Evolutionary conservation across 108 stramenopile genomes (phyloP).

Genomic region (Mayamaea pseudoterrestris): DNA sequence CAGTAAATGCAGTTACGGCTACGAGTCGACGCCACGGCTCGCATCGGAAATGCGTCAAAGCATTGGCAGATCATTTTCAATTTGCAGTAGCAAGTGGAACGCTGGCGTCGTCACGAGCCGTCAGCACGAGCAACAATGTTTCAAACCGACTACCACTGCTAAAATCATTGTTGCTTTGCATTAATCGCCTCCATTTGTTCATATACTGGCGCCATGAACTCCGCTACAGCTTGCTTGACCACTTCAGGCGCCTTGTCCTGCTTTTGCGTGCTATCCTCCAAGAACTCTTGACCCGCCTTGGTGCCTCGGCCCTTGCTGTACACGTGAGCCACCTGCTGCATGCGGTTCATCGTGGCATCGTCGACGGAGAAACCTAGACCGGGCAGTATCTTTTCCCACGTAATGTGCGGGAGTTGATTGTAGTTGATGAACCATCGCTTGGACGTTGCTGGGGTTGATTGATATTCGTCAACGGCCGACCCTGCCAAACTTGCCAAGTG

Average conservation of each 20-base stretch:
- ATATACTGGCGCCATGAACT: constrained; percentile 25
- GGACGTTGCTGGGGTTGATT: constrained; percentile 1
- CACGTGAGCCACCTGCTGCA: constrained; percentile 31
- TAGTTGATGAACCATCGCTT: constrained; percentile 57
- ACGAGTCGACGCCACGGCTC: no score
- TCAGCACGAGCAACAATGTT: no score
- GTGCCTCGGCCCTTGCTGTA: constrained; percentile 51
- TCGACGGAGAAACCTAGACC: constrained; percentile 9
- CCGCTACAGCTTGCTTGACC: constrained; percentile 38
- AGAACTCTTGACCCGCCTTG: constrained; percentile 18
- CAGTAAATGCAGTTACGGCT: no score
- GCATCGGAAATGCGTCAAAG: no score
- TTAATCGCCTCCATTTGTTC: constrained; percentile 16
- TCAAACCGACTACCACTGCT: no score
- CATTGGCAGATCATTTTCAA: no score
- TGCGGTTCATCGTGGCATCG: constrained; percentile 22
- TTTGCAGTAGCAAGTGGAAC: no score
- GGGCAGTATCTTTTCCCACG: constrained; percentile 47
- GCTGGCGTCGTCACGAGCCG: no score
- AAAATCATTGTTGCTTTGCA: no score
- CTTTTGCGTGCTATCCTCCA: constrained; percentile 48
- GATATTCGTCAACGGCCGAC: constrained; percentile 35
- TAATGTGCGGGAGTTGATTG: constrained; percentile 40
- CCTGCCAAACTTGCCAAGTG: constrained; percentile 60
- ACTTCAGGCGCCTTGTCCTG: constrained; percentile 26